Evolutionary conservation across 2,329 filamentous ascomycete genomes (phyloP).

Genomic region (Rosellinia necatrix): DNA sequence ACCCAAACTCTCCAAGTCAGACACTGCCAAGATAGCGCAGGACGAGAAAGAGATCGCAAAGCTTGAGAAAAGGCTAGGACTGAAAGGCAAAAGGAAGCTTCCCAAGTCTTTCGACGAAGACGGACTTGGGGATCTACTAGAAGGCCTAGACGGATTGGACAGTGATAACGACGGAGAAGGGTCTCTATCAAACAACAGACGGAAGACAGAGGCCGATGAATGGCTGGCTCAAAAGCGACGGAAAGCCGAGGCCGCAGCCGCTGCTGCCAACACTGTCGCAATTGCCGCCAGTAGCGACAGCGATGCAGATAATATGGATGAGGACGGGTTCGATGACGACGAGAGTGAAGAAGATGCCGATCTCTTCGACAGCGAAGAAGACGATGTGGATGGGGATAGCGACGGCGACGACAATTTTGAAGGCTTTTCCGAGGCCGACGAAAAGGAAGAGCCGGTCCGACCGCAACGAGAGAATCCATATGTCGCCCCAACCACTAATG

Average conservation of each 20-base stretch:
- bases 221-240: conserved; percentile 64
- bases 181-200: conserved; percentile 64
- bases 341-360: conserved; percentile 29
- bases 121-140: conserved; percentile 78
- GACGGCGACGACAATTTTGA: conserved; percentile 47
- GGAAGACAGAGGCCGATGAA: conserved; percentile 60
- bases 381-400: conserved; percentile 37
- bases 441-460: conserved; percentile 40
- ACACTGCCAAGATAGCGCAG: conserved; percentile 70
- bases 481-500: conserved; percentile 66
- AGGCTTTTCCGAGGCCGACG: conserved; percentile 45
- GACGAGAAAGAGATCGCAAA: conserved; percentile 90
- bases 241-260: conserved; percentile 45
- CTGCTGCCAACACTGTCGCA: conserved; percentile 20
- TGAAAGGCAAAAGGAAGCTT: conserved; percentile 75
- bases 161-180: conserved; percentile 45
- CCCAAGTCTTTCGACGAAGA: conserved; percentile 79
- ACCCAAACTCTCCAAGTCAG: conserved; percentile 39
- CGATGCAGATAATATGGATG: conserved; percentile 29
- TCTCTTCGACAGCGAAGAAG: conserved; percentile 38
- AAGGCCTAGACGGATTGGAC: conserved; percentile 63
- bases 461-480: conserved; percentile 84
- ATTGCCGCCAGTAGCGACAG: conserved; percentile 34
- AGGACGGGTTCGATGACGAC: conserved; percentile 31
- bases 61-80: conserved; percentile 84